Evolutionary conservation across 139 green algal species (phyloP).

Genomic region (Tetraselmis chui): DNA sequence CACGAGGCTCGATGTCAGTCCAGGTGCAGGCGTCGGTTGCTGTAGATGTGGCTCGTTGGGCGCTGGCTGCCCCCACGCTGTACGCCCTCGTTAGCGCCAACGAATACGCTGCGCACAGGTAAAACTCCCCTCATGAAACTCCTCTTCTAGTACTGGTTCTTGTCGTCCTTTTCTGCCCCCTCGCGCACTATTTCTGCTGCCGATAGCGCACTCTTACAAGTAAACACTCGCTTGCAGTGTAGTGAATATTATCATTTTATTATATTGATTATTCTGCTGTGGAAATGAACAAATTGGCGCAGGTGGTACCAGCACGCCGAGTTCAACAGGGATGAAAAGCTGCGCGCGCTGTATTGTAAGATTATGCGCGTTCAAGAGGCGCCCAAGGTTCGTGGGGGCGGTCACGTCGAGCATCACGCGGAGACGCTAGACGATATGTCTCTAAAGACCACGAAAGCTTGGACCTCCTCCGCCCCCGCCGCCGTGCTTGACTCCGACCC

Average conservation of each 20-base stretch:
- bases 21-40: not conserved
- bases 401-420: conserved; percentile 26
- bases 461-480: conserved; percentile 6
- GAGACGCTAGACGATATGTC: conserved; percentile 27
- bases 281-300: too few species aligned
- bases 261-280: too few species aligned
- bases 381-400: conserved; percentile 17
- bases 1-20: too few species aligned
- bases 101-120: conserved; percentile 17
- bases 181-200: too few species aligned
- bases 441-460: conserved; percentile 6
- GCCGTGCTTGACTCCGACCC: conserved; percentile 6
- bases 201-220: too few species aligned
- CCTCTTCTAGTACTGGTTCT: too few species aligned
- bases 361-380: not conserved
- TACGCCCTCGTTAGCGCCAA: conserved; percentile 22
- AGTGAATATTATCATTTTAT: too few species aligned
- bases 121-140: too few species aligned
- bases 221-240: too few species aligned
- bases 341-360: conserved; percentile 16
- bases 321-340: conserved; percentile 10
- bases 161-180: too few species aligned
- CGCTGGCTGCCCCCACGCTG: conserved; percentile 14
- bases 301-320: conserved; percentile 26
- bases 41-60: not conserved